Evolutionary conservation across 2,329 filamentous ascomycete genomes (phyloP), one percentile per base, ranked within the genome.

Genomic region (Stagonosporopsis cucurbitacearum): DNA sequence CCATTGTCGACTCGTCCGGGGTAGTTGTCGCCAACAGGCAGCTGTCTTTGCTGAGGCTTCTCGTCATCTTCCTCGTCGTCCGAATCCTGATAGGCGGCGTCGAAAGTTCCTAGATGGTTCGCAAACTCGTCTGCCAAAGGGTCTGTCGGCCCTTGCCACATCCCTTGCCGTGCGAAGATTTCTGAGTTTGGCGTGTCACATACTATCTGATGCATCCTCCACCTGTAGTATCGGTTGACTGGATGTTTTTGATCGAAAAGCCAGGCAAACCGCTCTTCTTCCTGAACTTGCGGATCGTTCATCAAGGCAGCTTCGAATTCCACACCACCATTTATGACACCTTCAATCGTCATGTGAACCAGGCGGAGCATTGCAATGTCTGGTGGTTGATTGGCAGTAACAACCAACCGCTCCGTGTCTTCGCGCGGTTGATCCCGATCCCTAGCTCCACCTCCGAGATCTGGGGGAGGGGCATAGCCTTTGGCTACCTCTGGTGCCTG

Each of bases 241-340:
- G 81, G 68, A 33, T 75, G 72, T 88, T 93, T 62, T 88, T 84
- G 19, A 73, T 98, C 89, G 88, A 91, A 99, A 5, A 99, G 81
- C 90, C 93, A 99, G 0, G 92, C 90, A 87, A 94, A 98, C 63
- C 89, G 92, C 73, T 96, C 91, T 57, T 96, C 91, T 36, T 83
- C 84, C 71, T 96, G 91, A 1, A 98, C 89, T 50, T 92, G 87
- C 0, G 90, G 86, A 17, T 91, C 83, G 45, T 88, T 89, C 95
- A 98, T 98, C 6, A 99, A 82, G 2, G 96, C 80, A 5, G 93
- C 92, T 75, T 99, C 95, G 58, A 96, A 96, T 68, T 95, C 91
- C 0, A 91, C 86, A 0, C 93, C 92, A 64, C 95, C 86, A 20
- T 87, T 85, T 8, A 97, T 79, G 0, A 98, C 81, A 2, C 84